Evolutionary conservation across 352 stramenopile species (phyloP).

Genomic region (Pythium brachiatum): DNA sequence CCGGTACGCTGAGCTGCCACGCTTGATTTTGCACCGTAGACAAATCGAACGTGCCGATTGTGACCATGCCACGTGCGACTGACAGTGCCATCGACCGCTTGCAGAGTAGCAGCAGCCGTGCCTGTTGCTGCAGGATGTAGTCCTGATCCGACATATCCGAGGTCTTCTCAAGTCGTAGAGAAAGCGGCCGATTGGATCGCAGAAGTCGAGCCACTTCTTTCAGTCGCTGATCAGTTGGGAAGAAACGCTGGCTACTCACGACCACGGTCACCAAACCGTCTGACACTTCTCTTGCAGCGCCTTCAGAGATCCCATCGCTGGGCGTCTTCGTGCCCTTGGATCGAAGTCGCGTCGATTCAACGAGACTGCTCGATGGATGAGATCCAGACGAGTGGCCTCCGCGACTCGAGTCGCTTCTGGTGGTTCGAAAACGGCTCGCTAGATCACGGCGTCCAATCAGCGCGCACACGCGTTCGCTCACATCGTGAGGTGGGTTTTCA

Average conservation of each 20-base stretch:
- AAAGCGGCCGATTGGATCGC: slow-evolving; percentile 68
- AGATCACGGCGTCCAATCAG: slow-evolving; percentile 70
- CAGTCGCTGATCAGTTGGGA: slow-evolving; percentile 67
- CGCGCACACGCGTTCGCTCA: slow-evolving; percentile 49
- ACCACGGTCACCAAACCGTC: slow-evolving; percentile 74
- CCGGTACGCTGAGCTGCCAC: slow-evolving; percentile 88
- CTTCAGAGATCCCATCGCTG: neutral
- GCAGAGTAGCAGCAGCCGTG: slow-evolving; percentile 92
- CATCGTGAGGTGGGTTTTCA: slow-evolving; percentile 51
- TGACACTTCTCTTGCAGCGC: slow-evolving; percentile 17
- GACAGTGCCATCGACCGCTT: slow-evolving; percentile 92
- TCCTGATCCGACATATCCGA: slow-evolving; percentile 69
- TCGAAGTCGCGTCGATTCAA: slow-evolving; percentile 15
- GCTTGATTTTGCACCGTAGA: slow-evolving; percentile 65
- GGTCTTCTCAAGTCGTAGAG: slow-evolving; percentile 67
- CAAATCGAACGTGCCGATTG: slow-evolving; percentile 89
- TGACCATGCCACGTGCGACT: slow-evolving; percentile 96
- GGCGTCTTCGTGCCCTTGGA: neutral
- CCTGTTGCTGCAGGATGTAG: slow-evolving; percentile 89
- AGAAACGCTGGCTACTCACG: slow-evolving; percentile 50
- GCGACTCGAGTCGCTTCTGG: neutral
- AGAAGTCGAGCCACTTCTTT: slow-evolving; percentile 83
- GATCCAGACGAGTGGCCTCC: neutral
- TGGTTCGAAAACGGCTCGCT: slow-evolving; percentile 20
- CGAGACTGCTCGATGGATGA: slow-evolving; percentile 9